Base-by-base conservation (phyloP, 2,329 filamentous ascomycete genomes). In the Cladosporium sp. region DNA sequence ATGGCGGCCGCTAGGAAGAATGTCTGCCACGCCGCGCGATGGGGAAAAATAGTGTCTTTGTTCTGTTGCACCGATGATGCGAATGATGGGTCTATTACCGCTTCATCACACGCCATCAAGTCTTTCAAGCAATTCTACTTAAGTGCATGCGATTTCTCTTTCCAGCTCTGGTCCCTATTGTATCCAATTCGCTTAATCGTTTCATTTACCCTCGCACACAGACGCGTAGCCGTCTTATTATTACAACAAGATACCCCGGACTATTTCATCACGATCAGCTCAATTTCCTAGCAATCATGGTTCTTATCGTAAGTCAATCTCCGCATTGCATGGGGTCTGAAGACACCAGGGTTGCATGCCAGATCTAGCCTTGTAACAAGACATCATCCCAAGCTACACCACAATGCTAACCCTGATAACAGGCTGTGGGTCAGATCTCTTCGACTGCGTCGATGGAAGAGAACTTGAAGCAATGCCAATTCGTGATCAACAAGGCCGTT, bases 401-500 rank as follows among this genome's bases (percentile, higher is more conserved):
- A 33, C 25, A 11, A 33, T 30, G 15, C 43, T 48, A 27, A 48
- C 43, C 12, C 16, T 2, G 2, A 18, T 9, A 6, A 7, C 35
- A 94, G 89, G 90, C 90, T 57, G 77, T 95, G 39, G 91, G 90
- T 29, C 92, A 96, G 71, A 82, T 96, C 69, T 91, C 89, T 71
- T 91, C 90, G 32, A 94, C 88, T 52, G 78, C 83, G 54, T 86
- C 80, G 56, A 83, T 93, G 74, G 71, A 79, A 57, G 79, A 86
- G 61, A 97, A 96, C 67, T 80, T 96, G 38, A 74, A 79, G 43
- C 86, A 92, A 68, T 95, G 89, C 68, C 80, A 83, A 54, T 74
- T 69, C 35, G 76, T 95, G 39, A 77, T 93, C 49, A 75, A 76
- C 51, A 86, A 85, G 65, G 90, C 92, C 30, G 83, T 84, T 8